Evolutionary conservation across 83 land plant species (phyloP).

Genomic region (Thuja plicata): DNA sequence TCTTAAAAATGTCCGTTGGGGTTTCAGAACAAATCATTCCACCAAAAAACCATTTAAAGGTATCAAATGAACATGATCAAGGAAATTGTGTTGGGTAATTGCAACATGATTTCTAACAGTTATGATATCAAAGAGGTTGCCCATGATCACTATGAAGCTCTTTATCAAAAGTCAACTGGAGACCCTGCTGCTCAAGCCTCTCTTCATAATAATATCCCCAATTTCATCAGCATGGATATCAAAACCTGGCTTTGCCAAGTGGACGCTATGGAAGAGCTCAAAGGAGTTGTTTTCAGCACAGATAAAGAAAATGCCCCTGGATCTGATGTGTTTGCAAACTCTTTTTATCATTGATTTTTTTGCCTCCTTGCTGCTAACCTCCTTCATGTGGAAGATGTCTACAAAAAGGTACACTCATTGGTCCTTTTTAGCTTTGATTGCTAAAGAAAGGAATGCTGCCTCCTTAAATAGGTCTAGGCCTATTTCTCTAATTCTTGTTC

Average conservation of each 20-base stretch:
- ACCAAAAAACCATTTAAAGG: too few species aligned
- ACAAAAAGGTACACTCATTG: background rate
- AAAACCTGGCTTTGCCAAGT: background rate
- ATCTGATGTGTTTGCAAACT: background rate
- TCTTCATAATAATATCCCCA: background rate
- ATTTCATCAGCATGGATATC: background rate
- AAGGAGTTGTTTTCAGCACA: background rate
- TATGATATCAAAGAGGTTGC: too few species aligned
- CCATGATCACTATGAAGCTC: too few species aligned
- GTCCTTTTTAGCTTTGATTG: background rate
- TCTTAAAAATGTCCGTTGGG: too few species aligned
- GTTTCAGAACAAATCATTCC: too few species aligned
- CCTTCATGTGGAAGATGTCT: background rate
- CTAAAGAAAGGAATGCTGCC: background rate
- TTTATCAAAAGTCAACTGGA: background rate
- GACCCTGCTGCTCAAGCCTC: background rate
- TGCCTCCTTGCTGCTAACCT: background rate
- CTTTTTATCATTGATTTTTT: background rate
- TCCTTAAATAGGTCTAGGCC: background rate
- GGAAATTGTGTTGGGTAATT: too few species aligned
- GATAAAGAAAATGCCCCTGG: background rate
- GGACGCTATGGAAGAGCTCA: background rate
- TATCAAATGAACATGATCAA: background rate
- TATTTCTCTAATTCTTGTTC: background rate
- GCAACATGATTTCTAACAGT: background rate